Percentiles rank a stretch among this genome's conserved stretches.
Evolutionary conservation across 2,329 filamentous ascomycete genomes (phyloP).

Genomic region (Penicillium frequentans): DNA sequence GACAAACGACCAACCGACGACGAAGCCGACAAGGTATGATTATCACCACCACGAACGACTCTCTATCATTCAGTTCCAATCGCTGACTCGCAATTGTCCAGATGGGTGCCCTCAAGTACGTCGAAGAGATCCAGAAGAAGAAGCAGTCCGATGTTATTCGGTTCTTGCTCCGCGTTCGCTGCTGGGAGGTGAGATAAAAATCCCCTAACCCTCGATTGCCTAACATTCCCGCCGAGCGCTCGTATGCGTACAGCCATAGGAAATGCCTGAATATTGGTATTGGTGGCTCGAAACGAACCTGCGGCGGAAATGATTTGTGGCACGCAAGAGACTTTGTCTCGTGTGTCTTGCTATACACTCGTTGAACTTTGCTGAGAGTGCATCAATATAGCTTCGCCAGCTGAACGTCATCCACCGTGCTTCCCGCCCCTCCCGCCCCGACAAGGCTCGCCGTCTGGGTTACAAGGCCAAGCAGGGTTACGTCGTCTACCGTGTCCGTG

Average conservation of each 20-base stretch:
- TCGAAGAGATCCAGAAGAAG: constrained; percentile 99
- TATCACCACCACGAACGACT: background rate
- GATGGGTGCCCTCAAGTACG: constrained; percentile 99
- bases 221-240: constrained; percentile 39
- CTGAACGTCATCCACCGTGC: constrained; percentile 99
- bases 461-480: constrained; percentile 99
- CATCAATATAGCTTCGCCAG: constrained; percentile 99
- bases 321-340: constrained; percentile 38
- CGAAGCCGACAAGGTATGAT: constrained; percentile 47
- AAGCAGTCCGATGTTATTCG: constrained; percentile 99
- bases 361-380: constrained; percentile 99
- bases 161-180: constrained; percentile 99
- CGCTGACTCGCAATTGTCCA: constrained; percentile 39
- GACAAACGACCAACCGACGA: constrained; percentile 45
- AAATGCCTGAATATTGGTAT: constrained; percentile 30
- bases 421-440: constrained; percentile 94
- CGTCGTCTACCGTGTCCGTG: constrained; percentile 99
- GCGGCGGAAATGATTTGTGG: constrained; percentile 48
- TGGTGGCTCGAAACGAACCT: constrained; percentile 32
- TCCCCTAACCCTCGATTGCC: constrained; percentile 34
- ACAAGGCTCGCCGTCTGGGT: constrained; percentile 99
- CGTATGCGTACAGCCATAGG: constrained; percentile 36
- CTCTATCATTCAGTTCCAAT: constrained; percentile 7
- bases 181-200: constrained; percentile 80
- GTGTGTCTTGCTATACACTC: constrained; percentile 86